phyloP scores from a whole-genome alignment of 2,329 filamentous ascomycete genomes.

The Talaromyces pinophilus region DNA sequence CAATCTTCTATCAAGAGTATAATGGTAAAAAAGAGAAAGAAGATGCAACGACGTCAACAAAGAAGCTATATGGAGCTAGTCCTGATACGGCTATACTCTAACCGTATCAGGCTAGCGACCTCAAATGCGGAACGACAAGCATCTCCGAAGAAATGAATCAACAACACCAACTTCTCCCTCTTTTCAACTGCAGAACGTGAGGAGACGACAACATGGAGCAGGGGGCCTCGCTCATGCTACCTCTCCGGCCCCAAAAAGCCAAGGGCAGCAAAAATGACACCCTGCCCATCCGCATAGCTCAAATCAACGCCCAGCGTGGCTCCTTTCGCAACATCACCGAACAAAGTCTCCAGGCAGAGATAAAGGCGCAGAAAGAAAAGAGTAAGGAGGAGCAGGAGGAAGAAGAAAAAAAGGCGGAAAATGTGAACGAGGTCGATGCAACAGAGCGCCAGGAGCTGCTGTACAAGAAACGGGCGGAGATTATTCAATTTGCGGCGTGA shows the following conservation, averaged over 20 bases:
- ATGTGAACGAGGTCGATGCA: slow-evolving; percentile 37
- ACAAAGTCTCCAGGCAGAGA: slow-evolving; percentile 68
- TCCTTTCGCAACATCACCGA: slow-evolving; percentile 81
- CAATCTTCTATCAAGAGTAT: background rate
- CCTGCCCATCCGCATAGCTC: slow-evolving; percentile 73
- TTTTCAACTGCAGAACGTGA: background rate
- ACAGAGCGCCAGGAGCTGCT: slow-evolving; percentile 45
- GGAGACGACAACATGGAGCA: slow-evolving; percentile 27
- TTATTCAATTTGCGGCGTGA: slow-evolving; percentile 47
- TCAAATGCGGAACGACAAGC: background rate
- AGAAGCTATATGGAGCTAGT: background rate
- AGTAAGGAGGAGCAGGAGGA: slow-evolving; percentile 45
- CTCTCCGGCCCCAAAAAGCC: slow-evolving; percentile 58
- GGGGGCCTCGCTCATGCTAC: slow-evolving; percentile 53
- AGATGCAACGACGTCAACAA: slow-evolving; percentile 4
- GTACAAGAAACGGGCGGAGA: slow-evolving; percentile 49
- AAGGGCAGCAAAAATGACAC: slow-evolving; percentile 56
- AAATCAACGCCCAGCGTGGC: slow-evolving; percentile 75
- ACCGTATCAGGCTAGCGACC: background rate
- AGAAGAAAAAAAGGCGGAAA: slow-evolving; percentile 46
- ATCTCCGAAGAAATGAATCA: slow-evolving; percentile 7
- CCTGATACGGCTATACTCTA: background rate
- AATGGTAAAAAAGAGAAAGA: background rate
- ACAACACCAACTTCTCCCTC: background rate
- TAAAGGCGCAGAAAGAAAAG: slow-evolving; percentile 54